Evolutionary conservation across 306 rosid species (phyloP), one percentile per base, ranked within the genome.

Genomic region (Castanea mollissima): DNA sequence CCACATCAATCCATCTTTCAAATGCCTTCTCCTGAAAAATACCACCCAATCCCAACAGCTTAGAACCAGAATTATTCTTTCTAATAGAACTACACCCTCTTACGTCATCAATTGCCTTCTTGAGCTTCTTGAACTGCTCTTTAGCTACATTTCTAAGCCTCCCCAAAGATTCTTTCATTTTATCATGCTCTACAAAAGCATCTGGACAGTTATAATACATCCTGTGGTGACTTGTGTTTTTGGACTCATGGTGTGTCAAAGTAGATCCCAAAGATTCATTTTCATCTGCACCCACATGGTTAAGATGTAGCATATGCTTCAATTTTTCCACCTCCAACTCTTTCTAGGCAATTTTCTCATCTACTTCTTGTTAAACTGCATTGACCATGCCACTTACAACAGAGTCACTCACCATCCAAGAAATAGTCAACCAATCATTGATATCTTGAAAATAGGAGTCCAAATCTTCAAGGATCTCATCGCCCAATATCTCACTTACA

Each of bases 391-490:
- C 96, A 88, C 85, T 93, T 60, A 93, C 81, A 69, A 96, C 81
- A 18, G 94, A 89, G 73, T 96, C 98, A 68, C 92, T 90, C 58
- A 93, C 99, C 97, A 93, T 86, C 86, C 97, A 86, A 6, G 98
- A 93, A n/a, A 96, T 79, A 35, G 86, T 85, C 86, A 93, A 65
- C 86, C 87, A 82, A 34, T 86, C 94, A 55, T 86, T 76, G 4
- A 95, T 79, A 34, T 90, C 98, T 68, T 82, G 55, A 60, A 65
- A 76, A 85, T 87, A 82, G 14, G 97, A 86, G 9, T 95, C 99
- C 74, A 90, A 83, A 74, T 86, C 89, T 85, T 89, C 91, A 7
- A 95, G 75, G 74, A 95, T 25, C 35, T 71, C 80, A 55, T 78
- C 87, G 25, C 72, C 91, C 74, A 21, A 67, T 62, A 83, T 77